Evolutionary conservation across 129 eudicot genomes (phyloP).

Genomic region (Tanacetum coccineum): DNA sequence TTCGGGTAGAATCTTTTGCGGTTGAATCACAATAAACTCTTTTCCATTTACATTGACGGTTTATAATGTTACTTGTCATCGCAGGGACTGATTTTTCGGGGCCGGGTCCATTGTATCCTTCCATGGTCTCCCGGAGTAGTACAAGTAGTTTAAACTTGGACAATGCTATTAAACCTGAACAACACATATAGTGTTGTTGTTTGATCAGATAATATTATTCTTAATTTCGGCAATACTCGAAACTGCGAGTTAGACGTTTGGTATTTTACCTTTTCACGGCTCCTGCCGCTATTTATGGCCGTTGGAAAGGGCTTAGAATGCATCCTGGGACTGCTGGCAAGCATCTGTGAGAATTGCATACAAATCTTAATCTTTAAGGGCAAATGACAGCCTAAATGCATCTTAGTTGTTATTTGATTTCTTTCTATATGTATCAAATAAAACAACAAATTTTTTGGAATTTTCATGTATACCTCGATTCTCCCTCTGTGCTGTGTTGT

Average conservation of each 20-base stretch:
- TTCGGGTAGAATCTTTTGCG: conserved; percentile 65
- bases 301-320: conserved; percentile 69
- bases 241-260: not conserved
- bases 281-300: conserved; percentile 80
- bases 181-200: not conserved
- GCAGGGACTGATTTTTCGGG: conserved; percentile 22
- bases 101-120: conserved; percentile 79
- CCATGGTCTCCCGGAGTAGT: conserved; percentile 91
- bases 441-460: too few species aligned
- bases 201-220: too few species aligned
- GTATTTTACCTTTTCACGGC: conserved; percentile 71
- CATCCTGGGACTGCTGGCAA: conserved; percentile 60
- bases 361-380: too few species aligned
- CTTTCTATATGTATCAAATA: too few species aligned
- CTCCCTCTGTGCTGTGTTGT: too few species aligned
- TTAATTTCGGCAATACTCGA: too few species aligned
- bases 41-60: conserved; percentile 53
- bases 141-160: conserved; percentile 62
- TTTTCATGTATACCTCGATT: too few species aligned
- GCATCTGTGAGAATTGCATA: conserved; percentile 50
- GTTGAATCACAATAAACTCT: conserved; percentile 55
- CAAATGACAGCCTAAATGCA: too few species aligned
- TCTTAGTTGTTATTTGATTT: too few species aligned
- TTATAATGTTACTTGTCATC: conserved; percentile 40
- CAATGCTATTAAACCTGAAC: conserved; percentile 62